Base-by-base conservation (phyloP, 1,139 yeast species). In the Spathaspora sp. region DNA sequence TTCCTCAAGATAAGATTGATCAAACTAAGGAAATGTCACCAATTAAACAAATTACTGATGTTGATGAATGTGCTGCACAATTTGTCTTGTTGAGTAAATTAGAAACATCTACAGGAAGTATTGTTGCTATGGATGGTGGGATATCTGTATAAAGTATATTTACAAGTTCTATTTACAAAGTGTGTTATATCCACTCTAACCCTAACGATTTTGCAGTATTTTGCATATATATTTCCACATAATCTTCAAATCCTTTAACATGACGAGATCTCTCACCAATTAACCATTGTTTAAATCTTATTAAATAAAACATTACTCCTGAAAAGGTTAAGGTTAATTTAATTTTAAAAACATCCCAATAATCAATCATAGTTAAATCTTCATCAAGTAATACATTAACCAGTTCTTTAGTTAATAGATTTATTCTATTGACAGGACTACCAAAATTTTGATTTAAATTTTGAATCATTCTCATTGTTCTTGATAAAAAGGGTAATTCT, bases 381-480 rank as follows among this genome's bases (percentile, higher is more conserved):
- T 53, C 48, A 24, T 44, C 26, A 3, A 51, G 49, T 50, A 57
- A 56, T n/a, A 65, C 56, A 46, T 58, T 56, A 6, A 72, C 57
- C 50, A 88, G 86, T 49, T 80, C 80, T 29, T 65, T 61, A 1
- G 89, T 87, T 50, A 87, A 69, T 39, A 83, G 59, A 50, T 82
- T 82, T 54, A 87, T 67, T 46, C 95, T 70, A 59, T 87, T 87
- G 15, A 86, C 86, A 0, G 93, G 93, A 17, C 89, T 80, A 3
- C 86, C 89, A 60, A 80, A 80, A 45, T 68, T 68, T 53, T 80
- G 81, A 59, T 87, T 87, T 54, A 84, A 64, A 34, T 82, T 83
- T 60, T 86, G 93, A 46, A 87, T 76, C 70, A 86, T 85, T 48
- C 91, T 68, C 85, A 84, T 84, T 9, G 89, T 76, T 56, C 93